Conservation (phyloP, 805 yeast genomes). For the Zygoascus flipseniorum region DNA sequence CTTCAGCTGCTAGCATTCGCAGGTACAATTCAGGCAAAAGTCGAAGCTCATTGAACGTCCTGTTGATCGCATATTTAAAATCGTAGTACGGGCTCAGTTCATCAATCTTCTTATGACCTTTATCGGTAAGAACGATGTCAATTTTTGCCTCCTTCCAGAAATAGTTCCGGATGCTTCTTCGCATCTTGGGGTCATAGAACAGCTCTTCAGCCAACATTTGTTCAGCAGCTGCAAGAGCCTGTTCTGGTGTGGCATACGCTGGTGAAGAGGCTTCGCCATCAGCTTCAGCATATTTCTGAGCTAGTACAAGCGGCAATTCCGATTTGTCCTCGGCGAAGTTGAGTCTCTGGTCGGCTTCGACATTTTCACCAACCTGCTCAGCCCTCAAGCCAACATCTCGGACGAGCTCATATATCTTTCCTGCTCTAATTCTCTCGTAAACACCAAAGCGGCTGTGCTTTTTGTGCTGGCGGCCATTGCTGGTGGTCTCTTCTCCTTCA, state of each 20-base stretch:
- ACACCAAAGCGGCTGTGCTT: conserved; percentile 30
- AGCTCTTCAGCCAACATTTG: conserved; percentile 73
- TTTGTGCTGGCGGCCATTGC: conserved; percentile 21
- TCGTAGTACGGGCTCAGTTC: conserved; percentile 76
- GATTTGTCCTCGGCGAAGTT: conserved; percentile 64
- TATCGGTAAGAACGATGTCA: conserved; percentile 73
- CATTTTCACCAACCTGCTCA: conserved; percentile 73
- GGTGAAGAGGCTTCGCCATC: conserved; percentile 4
- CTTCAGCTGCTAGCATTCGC: conserved; percentile 88
- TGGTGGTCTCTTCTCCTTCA: conserved; percentile 1
- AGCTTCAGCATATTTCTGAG: conserved; percentile 32
- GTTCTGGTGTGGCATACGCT: conserved; percentile 24
- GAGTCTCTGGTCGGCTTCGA: conserved; percentile 55
- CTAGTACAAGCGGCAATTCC: conserved; percentile 51
- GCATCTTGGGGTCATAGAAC: conserved; percentile 68
- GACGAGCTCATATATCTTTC: conserved; percentile 57
- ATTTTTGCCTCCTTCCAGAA: conserved; percentile 55
- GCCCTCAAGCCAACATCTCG: conserved; percentile 70
- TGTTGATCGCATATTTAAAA: conserved; percentile 81
- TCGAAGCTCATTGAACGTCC: conserved; percentile 67
- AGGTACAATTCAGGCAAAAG: conserved; percentile 72
- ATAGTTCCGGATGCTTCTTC: conserved; percentile 55
- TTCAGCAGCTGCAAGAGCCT: conserved; percentile 65
- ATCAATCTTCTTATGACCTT: conserved; percentile 70
- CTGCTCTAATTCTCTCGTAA: conserved; percentile 44